A percentile compares a stretch with the other conserved stretches of the same genome.
phyloP scores from a whole-genome alignment of 805 yeast genomes.

The Wickerhamomyces bovis region DNA sequence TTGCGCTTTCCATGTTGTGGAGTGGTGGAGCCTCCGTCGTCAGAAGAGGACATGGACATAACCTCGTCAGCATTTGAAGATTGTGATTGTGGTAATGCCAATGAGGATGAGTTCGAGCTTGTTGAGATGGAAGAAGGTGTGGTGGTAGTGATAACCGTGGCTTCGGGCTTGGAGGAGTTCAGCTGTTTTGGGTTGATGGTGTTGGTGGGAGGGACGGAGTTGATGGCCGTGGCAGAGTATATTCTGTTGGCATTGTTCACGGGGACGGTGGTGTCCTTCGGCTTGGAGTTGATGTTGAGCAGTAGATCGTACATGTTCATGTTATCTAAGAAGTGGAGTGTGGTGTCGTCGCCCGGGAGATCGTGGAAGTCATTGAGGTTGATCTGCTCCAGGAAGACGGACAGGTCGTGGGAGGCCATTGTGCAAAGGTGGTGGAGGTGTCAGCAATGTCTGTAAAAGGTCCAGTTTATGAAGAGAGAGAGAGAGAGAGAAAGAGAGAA shows the following conservation, averaged over 20 bases:
- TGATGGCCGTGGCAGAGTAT: background rate
- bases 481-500: background rate
- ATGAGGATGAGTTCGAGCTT: slow-evolving; percentile 7
- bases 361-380: background rate
- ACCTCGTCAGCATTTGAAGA: slow-evolving; percentile 2
- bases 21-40: slow-evolving; percentile 1
- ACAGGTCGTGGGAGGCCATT: background rate
- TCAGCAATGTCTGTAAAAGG: background rate
- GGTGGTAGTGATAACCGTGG: background rate
- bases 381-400: background rate
- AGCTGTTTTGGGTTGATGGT: slow-evolving; percentile 18
- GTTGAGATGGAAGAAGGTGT: slow-evolving; percentile 2
- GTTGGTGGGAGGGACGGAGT: slow-evolving; percentile 4
- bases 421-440: background rate
- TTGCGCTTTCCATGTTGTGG: background rate
- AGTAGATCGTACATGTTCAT: background rate
- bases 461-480: background rate
- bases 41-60: slow-evolving; percentile 6
- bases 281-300: background rate
- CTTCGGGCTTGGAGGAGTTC: slow-evolving; percentile 3
- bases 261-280: background rate
- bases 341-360: background rate
- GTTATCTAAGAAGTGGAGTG: background rate
- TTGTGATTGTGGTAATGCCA: background rate
- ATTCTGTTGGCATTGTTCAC: background rate